Base-by-base conservation (phyloP, 2,329 filamentous ascomycete genomes). In the Penicillium oxalicum region DNA sequence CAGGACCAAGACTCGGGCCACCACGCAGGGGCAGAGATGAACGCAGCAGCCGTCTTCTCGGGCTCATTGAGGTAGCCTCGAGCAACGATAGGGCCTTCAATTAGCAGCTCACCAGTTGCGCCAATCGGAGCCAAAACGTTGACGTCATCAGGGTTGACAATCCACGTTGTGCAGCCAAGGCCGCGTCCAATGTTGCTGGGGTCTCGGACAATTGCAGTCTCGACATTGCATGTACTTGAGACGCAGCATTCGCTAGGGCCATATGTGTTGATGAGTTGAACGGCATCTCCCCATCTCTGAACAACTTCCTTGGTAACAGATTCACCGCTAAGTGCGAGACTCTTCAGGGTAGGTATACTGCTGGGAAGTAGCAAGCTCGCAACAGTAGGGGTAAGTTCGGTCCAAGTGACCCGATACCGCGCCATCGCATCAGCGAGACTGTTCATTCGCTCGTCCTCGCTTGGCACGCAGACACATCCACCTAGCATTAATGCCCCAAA, bases 21-120 rank as follows among this genome's bases (percentile, higher is more conserved):
- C 57, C 57, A 55, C 57, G 3, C 9, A 1, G 49, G 38, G 1
- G 32, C 7, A 1, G 43, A 9, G n/a, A 62, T 50, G 40, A 61
- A 61, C 9, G 54, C 53, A 11, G 56, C 50, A 0, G 56, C 39
- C 13, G 51, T 51, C 3, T 46, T 48, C 26, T 44, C 52, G 0
- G 54, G 44, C 18, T 57, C 38, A 27, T 64, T 59, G 6, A 64
- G 50, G 38, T 64, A 64, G 1, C 60, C 59, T 4, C 55, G 53
- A 9, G 61, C 52, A 5, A 64, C 46, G 33, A 63, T 59, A 0
- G 62, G 59, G 0, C 63, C 63, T 47, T 65, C 61, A 7, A 65
- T 54, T 3, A 65, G 38, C 4, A 66, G 50, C 43, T 66, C 63
- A 2, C 63, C 63, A 0, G 64, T 50, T 2, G 60, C 62, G 7